phyloP scores from a whole-genome alignment of 306 rosid genomes.

The Prunus persica region Prunus_persica_NCBIv2 NC_034009.1:25443501-25444000 shows the following conservation, averaged over 20 bases:
- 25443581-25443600: conserved; percentile 5
- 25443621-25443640: conserved; percentile 5
- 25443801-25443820: conserved; percentile 64
- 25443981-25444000: conserved; percentile 92
- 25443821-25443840: conserved; percentile 48
- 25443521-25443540: conserved; percentile 37
- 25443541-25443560: conserved; percentile 32
- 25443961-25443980: conserved; percentile 98
- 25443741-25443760: conserved; percentile 60
- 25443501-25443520: background rate
- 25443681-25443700: conserved; percentile 99
- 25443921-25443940: conserved; percentile 71
- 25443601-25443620: conserved; percentile 2
- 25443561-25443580: conserved; percentile 19
- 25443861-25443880: conserved; percentile 45
- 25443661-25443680: conserved; percentile 99
- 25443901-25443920: conserved; percentile 40
- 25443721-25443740: conserved; percentile 42
- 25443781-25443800: conserved; percentile 49
- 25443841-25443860: conserved; percentile 33
- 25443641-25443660: conserved; percentile 18
- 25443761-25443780: conserved; percentile 43
- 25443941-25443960: conserved; percentile 95
- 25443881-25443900: conserved; percentile 64
- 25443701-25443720: conserved; percentile 55